Evolutionary conservation across 805 yeast species (phyloP).

Genomic region (Pichia sporocuriosa): DNA sequence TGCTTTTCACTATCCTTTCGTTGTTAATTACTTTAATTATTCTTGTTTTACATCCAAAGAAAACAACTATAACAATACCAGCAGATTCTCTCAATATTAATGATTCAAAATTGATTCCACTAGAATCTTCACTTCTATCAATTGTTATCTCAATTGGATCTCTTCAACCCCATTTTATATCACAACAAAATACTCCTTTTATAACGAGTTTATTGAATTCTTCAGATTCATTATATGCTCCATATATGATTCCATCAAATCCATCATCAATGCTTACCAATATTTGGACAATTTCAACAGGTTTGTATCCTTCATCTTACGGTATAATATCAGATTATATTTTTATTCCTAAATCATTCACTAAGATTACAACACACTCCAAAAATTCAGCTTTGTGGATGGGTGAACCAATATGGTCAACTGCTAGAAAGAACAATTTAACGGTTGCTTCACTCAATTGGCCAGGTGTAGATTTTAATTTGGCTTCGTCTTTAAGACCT

Average conservation of each 20-base stretch:
- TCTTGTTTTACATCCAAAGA: constrained; percentile 1
- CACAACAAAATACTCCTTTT: constrained; percentile 59
- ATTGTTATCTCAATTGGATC: constrained; percentile 79
- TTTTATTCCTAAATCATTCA: constrained; percentile 50
- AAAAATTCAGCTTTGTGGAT: constrained; percentile 70
- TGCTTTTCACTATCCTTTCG: background rate
- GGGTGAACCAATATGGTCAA: constrained; percentile 85
- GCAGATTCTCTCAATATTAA: background rate
- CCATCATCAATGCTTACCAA: constrained; percentile 90
- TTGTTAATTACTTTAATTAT: constrained; percentile 7
- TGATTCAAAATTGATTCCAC: background rate
- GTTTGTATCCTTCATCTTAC: constrained; percentile 73
- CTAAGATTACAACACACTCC: constrained; percentile 50
- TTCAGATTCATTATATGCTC: constrained; percentile 55
- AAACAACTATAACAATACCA: background rate
- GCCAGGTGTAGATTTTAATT: constrained; percentile 70
- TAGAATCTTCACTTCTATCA: constrained; percentile 34
- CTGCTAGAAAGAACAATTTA: constrained; percentile 58
- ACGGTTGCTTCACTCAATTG: constrained; percentile 85
- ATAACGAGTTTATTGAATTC: constrained; percentile 50
- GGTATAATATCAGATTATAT: constrained; percentile 85
- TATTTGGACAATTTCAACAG: constrained; percentile 88
- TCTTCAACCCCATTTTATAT: constrained; percentile 83
- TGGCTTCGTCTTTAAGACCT: constrained; percentile 36
- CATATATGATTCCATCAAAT: constrained; percentile 80